These are phyloP conservation scores for Neurospora discreta DNA, from an alignment of 495 filamentous ascomycete species.

Conservation along the genomic window DNA sequence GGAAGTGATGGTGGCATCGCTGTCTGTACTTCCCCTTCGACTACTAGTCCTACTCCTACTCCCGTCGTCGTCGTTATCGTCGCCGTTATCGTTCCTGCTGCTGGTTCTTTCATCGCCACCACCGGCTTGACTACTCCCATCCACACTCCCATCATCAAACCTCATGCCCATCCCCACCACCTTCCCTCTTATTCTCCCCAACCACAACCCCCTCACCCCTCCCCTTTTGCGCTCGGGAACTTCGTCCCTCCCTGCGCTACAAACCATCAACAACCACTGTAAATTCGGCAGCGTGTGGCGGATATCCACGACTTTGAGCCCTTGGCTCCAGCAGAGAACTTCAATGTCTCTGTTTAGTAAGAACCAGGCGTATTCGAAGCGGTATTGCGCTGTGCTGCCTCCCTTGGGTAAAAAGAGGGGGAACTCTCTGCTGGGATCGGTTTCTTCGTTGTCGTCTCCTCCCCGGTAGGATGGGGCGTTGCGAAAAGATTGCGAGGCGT, in stretches of 20 bases:
- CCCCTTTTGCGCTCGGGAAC: constrained; percentile 68
- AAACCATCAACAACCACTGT: constrained; percentile 82
- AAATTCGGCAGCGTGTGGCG: constrained; percentile 85
- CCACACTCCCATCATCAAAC: constrained; percentile 1
- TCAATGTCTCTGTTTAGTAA: constrained; percentile 91
- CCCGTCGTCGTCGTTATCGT: too few species aligned
- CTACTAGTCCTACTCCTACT: constrained; percentile 14
- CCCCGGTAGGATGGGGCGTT: background rate
- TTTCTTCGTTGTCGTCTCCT: background rate
- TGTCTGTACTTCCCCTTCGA: constrained; percentile 39
- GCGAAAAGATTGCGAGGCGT: background rate
- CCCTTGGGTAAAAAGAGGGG: constrained; percentile 66
- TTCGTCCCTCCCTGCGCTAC: constrained; percentile 66
- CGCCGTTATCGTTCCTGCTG: too few species aligned
- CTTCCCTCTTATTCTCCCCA: constrained; percentile 23
- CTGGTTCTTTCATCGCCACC: background rate
- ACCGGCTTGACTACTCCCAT: background rate
- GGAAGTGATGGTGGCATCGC: constrained; percentile 30
- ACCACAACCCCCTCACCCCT: constrained; percentile 56
- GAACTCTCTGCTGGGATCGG: constrained; percentile 51
- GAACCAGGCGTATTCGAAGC: constrained; percentile 93
- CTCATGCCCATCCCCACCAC: constrained; percentile 11
- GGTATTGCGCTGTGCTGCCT: constrained; percentile 53
- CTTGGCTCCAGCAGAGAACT: constrained; percentile 62
- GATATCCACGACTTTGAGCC: constrained; percentile 70